phyloP scores from a whole-genome alignment of 257 asterid species.

The Nicotiana obtusifolia region DNA sequence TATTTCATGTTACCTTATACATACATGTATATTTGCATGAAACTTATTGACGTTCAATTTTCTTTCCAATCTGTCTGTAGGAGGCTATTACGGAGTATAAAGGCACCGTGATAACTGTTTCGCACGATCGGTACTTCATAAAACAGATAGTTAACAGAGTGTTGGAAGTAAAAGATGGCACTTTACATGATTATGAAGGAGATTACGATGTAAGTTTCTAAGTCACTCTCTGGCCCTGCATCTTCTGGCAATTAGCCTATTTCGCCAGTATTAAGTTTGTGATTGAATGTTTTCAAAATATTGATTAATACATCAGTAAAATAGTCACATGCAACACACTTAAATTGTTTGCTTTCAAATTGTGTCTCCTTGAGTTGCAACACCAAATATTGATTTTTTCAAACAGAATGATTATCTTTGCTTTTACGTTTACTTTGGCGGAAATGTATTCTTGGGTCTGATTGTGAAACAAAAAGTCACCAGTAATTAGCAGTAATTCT shows the following conservation, averaged over 20 bases:
- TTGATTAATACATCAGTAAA: background rate
- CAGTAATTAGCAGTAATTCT: background rate
- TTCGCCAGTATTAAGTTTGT: background rate
- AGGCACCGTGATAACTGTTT: slow-evolving; percentile 93
- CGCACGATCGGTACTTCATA: slow-evolving; percentile 97
- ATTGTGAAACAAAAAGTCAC: background rate
- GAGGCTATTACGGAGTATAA: slow-evolving; percentile 90
- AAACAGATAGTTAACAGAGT: slow-evolving; percentile 94
- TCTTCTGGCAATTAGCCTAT: background rate
- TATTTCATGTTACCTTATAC: background rate
- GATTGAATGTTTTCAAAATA: background rate
- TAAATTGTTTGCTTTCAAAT: background rate
- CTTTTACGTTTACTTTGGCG: background rate
- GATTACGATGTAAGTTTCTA: slow-evolving; percentile 73
- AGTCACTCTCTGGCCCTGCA: background rate
- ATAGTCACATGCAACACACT: background rate
- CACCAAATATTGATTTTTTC: background rate
- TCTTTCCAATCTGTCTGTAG: slow-evolving; percentile 26
- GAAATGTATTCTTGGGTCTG: background rate
- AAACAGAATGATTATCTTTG: background rate
- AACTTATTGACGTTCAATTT: slow-evolving; percentile 6
- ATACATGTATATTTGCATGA: background rate
- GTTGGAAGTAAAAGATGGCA: slow-evolving; percentile 83
- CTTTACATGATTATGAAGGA: slow-evolving; percentile 82
- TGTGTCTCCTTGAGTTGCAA: background rate